phyloP scores from a whole-genome alignment of 139 green algal species.

The Chlorella sp. region DNA sequence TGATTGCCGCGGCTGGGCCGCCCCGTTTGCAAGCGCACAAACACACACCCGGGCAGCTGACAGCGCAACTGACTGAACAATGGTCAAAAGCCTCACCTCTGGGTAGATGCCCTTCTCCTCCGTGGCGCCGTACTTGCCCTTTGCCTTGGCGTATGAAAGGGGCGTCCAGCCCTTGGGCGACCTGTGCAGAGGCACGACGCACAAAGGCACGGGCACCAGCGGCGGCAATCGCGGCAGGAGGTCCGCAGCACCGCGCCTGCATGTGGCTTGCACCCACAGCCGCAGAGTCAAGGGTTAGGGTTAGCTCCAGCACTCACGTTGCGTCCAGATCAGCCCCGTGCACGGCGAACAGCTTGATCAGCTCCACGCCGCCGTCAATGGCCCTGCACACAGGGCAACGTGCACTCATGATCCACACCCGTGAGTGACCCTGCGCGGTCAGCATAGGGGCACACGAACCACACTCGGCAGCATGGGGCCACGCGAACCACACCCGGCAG shows the following conservation, averaged over 20 bases:
- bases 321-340: constrained; percentile 76
- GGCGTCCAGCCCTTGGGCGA: constrained; percentile 69
- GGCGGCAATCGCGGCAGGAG: not conserved
- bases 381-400: too few species aligned
- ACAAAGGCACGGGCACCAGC: too few species aligned
- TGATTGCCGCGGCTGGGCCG: too few species aligned
- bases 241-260: too few species aligned
- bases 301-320: not conserved
- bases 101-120: constrained; percentile 95
- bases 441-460: too few species aligned
- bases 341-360: constrained; percentile 76
- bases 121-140: constrained; percentile 92
- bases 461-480: too few species aligned
- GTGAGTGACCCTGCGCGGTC: too few species aligned
- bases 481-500: too few species aligned
- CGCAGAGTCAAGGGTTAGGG: not conserved
- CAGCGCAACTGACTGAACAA: constrained; percentile 21
- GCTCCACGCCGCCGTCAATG: constrained; percentile 87
- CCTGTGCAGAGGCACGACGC: too few species aligned
- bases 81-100: constrained; percentile 49
- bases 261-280: not conserved
- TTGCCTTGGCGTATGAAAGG: constrained; percentile 79
- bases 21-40: too few species aligned
- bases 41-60: constrained; percentile 19
- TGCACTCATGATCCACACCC: too few species aligned